Evolutionary conservation across 2,329 filamentous ascomycete species (phyloP).

Genomic region (Bipolaris oryzae): DNA sequence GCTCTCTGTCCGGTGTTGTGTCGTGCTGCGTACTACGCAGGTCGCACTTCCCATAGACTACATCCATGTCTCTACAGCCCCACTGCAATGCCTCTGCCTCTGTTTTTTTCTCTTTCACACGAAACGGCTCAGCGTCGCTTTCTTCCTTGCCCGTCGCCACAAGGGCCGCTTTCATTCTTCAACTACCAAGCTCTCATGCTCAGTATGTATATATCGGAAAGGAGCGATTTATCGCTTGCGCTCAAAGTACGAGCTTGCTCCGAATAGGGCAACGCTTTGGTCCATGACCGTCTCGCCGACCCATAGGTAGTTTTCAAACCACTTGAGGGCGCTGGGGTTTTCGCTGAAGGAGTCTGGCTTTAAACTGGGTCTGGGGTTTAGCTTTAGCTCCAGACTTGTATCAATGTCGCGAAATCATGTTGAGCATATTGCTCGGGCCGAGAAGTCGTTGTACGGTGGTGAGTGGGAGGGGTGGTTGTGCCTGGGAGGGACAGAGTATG

Average conservation of each 20-base stretch:
- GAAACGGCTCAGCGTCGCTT: not conserved
- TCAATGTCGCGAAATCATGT: not conserved
- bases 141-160: not conserved
- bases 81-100: not conserved
- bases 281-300: slow-evolving; percentile 99
- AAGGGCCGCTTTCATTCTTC: not conserved
- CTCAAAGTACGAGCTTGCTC: slow-evolving; percentile 89
- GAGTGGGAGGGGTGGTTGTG: not conserved
- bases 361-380: slow-evolving; percentile 70
- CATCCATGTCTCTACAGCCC: not conserved
- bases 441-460: slow-evolving; percentile 7
- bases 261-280: slow-evolving; percentile 89
- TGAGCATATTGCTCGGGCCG: not conserved
- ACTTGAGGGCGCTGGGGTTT: slow-evolving; percentile 80
- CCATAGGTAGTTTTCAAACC: slow-evolving; percentile 91
- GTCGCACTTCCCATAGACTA: not conserved
- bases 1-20: not conserved
- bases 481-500: not conserved
- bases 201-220: not conserved
- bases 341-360: slow-evolving; percentile 85
- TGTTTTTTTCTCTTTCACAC: not conserved
- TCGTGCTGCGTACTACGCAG: not conserved
- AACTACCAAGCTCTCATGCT: not conserved
- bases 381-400: slow-evolving; percentile 23
- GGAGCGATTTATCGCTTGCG: slow-evolving; percentile 65